Evolutionary conservation across 352 stramenopile genomes (phyloP), one percentile per base, ranked within the genome.

Genomic region (Halophytophthora batemanensis): DNA sequence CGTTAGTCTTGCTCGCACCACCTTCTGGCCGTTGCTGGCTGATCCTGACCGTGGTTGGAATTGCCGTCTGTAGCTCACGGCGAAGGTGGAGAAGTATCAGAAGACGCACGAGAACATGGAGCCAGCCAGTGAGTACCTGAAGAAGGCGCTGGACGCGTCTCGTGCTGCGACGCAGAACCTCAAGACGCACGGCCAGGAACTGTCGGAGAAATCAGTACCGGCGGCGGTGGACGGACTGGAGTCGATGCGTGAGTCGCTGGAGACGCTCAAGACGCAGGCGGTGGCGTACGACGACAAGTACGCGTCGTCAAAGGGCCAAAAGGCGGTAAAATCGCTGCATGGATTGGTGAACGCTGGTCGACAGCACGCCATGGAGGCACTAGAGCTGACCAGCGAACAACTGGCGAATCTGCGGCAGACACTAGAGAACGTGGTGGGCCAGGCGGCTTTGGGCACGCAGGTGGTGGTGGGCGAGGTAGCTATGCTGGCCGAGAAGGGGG

Each of bases 281-380:
- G 48, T 70, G 7, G 63, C 60, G 6, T 90, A 86, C 45, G 79
- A 87, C 56, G 19, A 62, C 38, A 89, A 89, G 62, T 84, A 82
- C 40, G 25, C 58, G 5, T 50, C 33, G 3, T 73, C 65, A 23
- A 59, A 38, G 2, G 66, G 66, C 1, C 48, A 73, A n/a, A 35
- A 56, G 3, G 47, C 65, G 2, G 45, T 48, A 17, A 53, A 66
- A 1, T 64, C 64, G 0, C 29, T 86, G 47, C 74, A 87, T 18
- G 57, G 59, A 11, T 56, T 77, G 18, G 71, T 81, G 39, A 86
- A 86, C 41, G 28, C 59, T 11, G 71, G 74, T 0, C 72, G 79
- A 18, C 79, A 90, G 59, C 58, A 53, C 28, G 68, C 74, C 13
- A 87, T 68, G 38, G 79, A 90, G 17, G 67, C 68, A 2, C 59